Percentiles rank a stretch among this genome's conserved stretches.
These are phyloP conservation scores for Sporothrix euskadiensis DNA, from an alignment of 2,329 filamentous ascomycete species.

Conservation along the genomic window DNA sequence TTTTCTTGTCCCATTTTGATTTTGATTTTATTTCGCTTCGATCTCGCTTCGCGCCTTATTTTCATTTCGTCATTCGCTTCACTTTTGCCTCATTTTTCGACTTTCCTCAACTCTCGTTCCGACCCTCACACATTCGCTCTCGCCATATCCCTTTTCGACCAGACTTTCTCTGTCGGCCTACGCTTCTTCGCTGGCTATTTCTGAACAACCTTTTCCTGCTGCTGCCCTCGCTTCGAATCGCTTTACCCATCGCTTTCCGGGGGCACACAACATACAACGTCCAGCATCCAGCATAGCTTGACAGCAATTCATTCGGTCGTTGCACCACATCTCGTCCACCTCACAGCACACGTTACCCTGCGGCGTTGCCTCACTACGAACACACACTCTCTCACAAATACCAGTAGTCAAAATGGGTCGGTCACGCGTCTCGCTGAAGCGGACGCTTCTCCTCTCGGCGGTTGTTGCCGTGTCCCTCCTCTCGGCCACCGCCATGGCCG, in stretches of 20 bases:
- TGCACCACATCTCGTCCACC: slow-evolving; percentile 20
- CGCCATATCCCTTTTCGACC: background rate
- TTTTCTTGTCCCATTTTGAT: background rate
- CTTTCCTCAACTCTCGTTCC: background rate
- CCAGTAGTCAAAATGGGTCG: slow-evolving; percentile 34
- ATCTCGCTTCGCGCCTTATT: background rate
- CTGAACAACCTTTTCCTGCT: background rate
- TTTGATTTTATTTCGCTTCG: background rate
- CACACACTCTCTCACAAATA: background rate
- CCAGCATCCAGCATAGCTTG: background rate
- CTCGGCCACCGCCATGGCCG: slow-evolving; percentile 36
- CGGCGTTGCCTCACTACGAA: background rate
- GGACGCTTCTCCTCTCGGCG: slow-evolving; percentile 39
- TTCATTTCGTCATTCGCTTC: slow-evolving; percentile 4
- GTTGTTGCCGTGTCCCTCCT: slow-evolving; percentile 36
- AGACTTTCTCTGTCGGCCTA: too few species aligned
- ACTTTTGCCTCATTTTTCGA: background rate
- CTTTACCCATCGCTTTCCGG: background rate
- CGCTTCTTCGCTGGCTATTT: background rate
- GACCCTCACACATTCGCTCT: background rate
- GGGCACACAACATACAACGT: background rate
- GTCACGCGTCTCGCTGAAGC: slow-evolving; percentile 39
- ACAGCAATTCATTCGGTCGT: slow-evolving; percentile 18
- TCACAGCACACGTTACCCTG: background rate
- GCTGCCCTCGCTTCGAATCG: slow-evolving; percentile 1